phyloP scores from a whole-genome alignment of 768 basidiomycete genomes.

The Russula sp. region DNA sequence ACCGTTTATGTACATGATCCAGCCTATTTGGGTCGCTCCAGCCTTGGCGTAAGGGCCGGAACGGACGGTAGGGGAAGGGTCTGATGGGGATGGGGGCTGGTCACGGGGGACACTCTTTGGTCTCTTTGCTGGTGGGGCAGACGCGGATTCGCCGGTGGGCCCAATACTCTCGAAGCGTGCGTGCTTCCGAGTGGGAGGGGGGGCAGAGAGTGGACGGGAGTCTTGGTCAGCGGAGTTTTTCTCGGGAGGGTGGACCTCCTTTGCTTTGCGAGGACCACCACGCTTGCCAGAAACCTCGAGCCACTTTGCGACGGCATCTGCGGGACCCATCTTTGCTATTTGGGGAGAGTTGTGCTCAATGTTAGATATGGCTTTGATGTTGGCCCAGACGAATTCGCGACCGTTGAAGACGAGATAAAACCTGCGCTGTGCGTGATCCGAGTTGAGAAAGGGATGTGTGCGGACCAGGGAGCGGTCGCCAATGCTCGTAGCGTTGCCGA shows the following conservation, averaged over 20 bases:
- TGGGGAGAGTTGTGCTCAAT: not conserved
- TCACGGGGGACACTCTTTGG: not conserved
- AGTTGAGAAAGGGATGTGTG: conserved; percentile 14
- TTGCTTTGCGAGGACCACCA: not conserved
- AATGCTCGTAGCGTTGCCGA: not conserved
- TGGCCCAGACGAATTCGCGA: conserved; percentile 10
- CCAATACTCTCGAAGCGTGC: not conserved
- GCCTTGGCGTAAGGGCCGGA: conserved; percentile 13
- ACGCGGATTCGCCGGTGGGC: not conserved
- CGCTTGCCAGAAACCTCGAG: conserved; percentile 9
- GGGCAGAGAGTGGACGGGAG: not conserved
- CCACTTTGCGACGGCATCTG: conserved; percentile 18
- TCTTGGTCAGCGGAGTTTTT: not conserved
- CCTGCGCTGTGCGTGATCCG: conserved; percentile 17
- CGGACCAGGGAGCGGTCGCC: conserved; percentile 1
- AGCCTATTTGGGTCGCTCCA: conserved; percentile 12
- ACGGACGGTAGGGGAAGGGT: not conserved
- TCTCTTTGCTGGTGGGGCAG: conserved; percentile 14
- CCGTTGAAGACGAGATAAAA: conserved; percentile 19
- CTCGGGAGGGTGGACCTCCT: not conserved
- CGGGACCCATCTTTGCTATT: conserved; percentile 5
- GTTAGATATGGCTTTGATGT: conserved; percentile 13
- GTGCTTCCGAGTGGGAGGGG: not conserved
- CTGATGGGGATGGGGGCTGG: not conserved
- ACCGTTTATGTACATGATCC: conserved; percentile 15